Percentiles rank a stretch among this genome's conserved stretches.
These are phyloP conservation scores for Dionaea muscipula DNA, from an alignment of 179 eudicot genomes.

Conservation along the genomic window DNA sequence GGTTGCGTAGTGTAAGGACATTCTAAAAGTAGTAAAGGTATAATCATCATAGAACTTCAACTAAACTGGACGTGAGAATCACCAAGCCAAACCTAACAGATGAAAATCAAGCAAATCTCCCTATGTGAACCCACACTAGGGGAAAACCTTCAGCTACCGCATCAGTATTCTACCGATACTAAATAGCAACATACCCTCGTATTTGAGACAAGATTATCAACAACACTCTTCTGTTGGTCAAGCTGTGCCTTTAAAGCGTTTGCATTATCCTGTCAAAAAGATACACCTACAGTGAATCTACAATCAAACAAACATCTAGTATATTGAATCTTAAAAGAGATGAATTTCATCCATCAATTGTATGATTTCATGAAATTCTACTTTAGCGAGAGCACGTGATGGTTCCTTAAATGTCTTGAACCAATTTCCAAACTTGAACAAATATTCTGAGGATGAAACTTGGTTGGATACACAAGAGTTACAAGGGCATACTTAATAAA, in stretches of 20 bases:
- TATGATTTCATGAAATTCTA: too few species aligned
- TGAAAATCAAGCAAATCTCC: neutral
- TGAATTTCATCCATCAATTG: too few species aligned
- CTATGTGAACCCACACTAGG: neutral
- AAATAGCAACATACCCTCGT: conserved; percentile 55
- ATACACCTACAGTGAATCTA: neutral
- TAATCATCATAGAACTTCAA: too few species aligned
- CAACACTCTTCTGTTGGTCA: conserved; percentile 81
- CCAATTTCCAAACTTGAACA: too few species aligned
- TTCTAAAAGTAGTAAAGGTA: too few species aligned
- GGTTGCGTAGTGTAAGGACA: too few species aligned
- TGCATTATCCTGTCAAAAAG: conserved; percentile 65
- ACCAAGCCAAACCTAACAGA: too few species aligned
- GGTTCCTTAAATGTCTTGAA: too few species aligned
- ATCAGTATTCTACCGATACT: neutral
- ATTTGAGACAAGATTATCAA: conserved; percentile 85
- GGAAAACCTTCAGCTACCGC: conserved; percentile 1
- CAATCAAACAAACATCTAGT: neutral
- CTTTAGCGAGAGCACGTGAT: too few species aligned
- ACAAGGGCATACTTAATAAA: neutral
- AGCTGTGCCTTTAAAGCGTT: conserved; percentile 77
- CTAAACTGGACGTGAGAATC: too few species aligned
- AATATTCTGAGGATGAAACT: too few species aligned
- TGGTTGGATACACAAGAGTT: too few species aligned
- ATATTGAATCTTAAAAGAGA: neutral